Percentiles rank a stretch among this genome's conserved stretches.
phyloP scores from a whole-genome alignment of 257 asterid genomes.

The Lycium ferocissimum region DNA sequence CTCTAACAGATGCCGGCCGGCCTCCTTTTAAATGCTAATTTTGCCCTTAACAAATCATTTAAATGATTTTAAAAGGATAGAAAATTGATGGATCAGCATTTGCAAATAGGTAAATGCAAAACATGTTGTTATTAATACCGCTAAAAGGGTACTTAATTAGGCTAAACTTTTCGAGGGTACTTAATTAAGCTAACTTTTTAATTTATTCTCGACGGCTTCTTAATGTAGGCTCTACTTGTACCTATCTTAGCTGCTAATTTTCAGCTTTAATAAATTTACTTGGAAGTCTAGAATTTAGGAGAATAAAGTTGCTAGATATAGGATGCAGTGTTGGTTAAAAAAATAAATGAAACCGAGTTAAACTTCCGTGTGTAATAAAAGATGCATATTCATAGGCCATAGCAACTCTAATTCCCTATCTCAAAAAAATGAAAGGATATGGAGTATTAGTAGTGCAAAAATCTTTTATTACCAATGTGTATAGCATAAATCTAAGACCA shows the following conservation, averaged over 20 bases:
- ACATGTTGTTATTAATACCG: background rate
- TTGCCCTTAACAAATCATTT: background rate
- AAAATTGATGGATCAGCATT: background rate
- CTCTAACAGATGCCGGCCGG: background rate
- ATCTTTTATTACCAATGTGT: background rate
- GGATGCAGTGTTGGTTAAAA: background rate
- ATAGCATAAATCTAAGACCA: background rate
- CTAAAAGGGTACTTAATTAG: background rate
- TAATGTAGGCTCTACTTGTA: background rate
- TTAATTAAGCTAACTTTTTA: background rate
- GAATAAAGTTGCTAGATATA: background rate
- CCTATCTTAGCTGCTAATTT: conserved; percentile 25
- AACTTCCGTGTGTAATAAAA: too few relatives aligned
- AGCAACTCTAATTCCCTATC: too few relatives aligned
- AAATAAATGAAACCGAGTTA: background rate
- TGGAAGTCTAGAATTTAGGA: conserved; percentile 7
- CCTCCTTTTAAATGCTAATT: background rate
- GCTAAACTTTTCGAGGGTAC: background rate
- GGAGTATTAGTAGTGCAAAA: background rate
- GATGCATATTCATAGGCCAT: too few relatives aligned
- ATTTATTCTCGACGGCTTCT: background rate
- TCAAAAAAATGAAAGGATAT: too few relatives aligned
- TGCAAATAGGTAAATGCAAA: background rate
- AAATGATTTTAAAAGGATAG: background rate
- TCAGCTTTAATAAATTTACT: background rate